These are phyloP conservation scores for Zychaea mexicana DNA, from an alignment of 371 early-diverging fungal species.

Conservation along the genomic window DNA sequence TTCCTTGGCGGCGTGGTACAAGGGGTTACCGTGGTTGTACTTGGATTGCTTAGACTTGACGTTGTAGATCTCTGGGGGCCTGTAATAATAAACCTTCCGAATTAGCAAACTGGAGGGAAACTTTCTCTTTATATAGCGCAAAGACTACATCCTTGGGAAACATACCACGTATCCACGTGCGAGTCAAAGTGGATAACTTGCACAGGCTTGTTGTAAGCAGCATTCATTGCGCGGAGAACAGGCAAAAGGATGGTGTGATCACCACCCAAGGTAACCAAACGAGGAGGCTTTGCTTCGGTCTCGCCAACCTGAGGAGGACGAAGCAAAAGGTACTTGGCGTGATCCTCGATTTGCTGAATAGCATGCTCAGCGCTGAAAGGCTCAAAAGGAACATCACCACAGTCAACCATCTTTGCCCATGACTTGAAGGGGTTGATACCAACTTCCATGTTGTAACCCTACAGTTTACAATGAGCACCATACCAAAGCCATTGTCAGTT, in stretches of 20 bases:
- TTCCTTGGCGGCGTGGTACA: conserved; percentile 55
- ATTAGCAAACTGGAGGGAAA: too few relatives aligned
- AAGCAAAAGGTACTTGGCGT: conserved; percentile 37
- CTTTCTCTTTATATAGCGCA: too few relatives aligned
- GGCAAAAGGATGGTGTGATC: conserved; percentile 51
- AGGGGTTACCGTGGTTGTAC: conserved; percentile 45
- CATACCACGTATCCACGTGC: conserved; percentile 49
- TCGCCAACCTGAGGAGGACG: conserved; percentile 27
- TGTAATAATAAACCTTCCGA: not conserved
- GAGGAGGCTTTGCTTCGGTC: conserved; percentile 24
- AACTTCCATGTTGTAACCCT: conserved; percentile 43
- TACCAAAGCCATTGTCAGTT: not conserved
- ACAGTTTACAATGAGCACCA: not conserved
- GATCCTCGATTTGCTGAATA: conserved; percentile 40
- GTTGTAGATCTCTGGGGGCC: conserved; percentile 43
- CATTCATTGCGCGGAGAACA: conserved; percentile 38
- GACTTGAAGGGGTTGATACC: conserved; percentile 44
- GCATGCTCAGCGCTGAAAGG: conserved; percentile 48
- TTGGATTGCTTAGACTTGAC: conserved; percentile 36
- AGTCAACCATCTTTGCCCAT: conserved; percentile 54
- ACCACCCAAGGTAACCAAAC: conserved; percentile 45
- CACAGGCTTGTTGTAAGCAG: conserved; percentile 39
- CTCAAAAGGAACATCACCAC: conserved; percentile 54
- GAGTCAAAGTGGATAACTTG: conserved; percentile 57
- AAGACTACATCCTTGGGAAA: too few relatives aligned